phyloP scores from a whole-genome alignment of 1,284 basidiomycete species.

The Cutaneotrichosporon cavernicola region DNA sequence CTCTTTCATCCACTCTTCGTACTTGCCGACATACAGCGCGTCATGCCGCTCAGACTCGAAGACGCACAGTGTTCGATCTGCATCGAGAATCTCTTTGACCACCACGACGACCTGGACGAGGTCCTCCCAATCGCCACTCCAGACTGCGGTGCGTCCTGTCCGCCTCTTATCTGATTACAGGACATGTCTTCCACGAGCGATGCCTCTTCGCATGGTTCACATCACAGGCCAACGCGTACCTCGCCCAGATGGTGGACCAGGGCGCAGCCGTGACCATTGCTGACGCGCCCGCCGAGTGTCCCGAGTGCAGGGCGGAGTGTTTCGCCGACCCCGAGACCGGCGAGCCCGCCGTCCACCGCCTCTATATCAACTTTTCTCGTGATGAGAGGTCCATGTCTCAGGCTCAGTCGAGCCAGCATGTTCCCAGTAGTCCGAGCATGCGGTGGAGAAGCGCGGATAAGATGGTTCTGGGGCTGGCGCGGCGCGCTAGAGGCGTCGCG shows the following conservation, averaged over 20 bases:
- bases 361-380: constrained; percentile 40
- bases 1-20: no score
- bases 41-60: constrained; percentile 9
- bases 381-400: constrained; percentile 2
- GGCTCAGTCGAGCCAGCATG: neutral
- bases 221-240: constrained; percentile 31
- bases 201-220: constrained; percentile 42
- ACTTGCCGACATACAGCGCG: neutral
- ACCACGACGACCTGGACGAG: constrained; percentile 43
- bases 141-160: constrained; percentile 41
- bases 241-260: constrained; percentile 23
- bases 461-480: constrained; percentile 35
- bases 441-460: constrained; percentile 23
- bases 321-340: constrained; percentile 41
- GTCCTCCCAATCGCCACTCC: constrained; percentile 36
- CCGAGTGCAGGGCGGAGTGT: constrained; percentile 41
- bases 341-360: constrained; percentile 34
- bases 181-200: constrained; percentile 47
- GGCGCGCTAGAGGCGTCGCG: constrained; percentile 31
- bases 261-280: constrained; percentile 23
- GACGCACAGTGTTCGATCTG: constrained; percentile 44
- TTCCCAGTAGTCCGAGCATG: neutral
- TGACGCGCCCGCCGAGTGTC: constrained; percentile 43
- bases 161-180: constrained; percentile 24
- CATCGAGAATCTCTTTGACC: constrained; percentile 43